Evolutionary conservation across 352 stramenopile genomes (phyloP).

Genomic region (Globisporangium ultimum): DNA sequence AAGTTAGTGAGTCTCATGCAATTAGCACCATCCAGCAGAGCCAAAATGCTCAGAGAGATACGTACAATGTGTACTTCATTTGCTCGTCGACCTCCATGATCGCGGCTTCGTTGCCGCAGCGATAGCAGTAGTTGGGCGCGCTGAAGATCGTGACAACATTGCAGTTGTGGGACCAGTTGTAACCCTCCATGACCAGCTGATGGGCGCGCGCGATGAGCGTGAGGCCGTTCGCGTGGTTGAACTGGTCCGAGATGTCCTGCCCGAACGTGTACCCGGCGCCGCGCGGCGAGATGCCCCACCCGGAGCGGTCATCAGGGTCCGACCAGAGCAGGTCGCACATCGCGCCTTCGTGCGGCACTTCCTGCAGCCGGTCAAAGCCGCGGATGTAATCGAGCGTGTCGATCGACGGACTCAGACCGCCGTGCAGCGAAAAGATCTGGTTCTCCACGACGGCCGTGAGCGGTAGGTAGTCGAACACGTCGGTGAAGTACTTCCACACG

Average conservation of each 20-base stretch:
- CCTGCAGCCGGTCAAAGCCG: slow-evolving; percentile 92
- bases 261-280: slow-evolving; percentile 93
- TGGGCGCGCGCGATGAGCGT: slow-evolving; percentile 92
- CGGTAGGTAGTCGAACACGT: slow-evolving; percentile 95
- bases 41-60: slow-evolving; percentile 1
- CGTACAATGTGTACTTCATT: slow-evolving; percentile 95
- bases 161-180: slow-evolving; percentile 95
- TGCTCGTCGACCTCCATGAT: slow-evolving; percentile 97
- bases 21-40: no score
- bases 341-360: slow-evolving; percentile 95
- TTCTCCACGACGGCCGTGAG: slow-evolving; percentile 95
- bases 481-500: slow-evolving; percentile 77
- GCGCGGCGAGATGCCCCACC: slow-evolving; percentile 95
- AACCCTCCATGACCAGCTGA: slow-evolving; percentile 92
- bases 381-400: slow-evolving; percentile 93
- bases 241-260: slow-evolving; percentile 90
- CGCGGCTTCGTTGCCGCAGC: slow-evolving; percentile 97
- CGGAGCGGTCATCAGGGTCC: slow-evolving; percentile 93
- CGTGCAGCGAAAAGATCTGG: slow-evolving; percentile 88
- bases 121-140: slow-evolving; percentile 99
- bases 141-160: slow-evolving; percentile 99
- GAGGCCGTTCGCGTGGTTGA: slow-evolving; percentile 93
- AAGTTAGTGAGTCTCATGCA: slow-evolving; percentile 10
- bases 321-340: slow-evolving; percentile 99
- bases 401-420: slow-evolving; percentile 85